phyloP scores from a whole-genome alignment of 345 rosid species.

The Moricandia arvensis region DNA sequence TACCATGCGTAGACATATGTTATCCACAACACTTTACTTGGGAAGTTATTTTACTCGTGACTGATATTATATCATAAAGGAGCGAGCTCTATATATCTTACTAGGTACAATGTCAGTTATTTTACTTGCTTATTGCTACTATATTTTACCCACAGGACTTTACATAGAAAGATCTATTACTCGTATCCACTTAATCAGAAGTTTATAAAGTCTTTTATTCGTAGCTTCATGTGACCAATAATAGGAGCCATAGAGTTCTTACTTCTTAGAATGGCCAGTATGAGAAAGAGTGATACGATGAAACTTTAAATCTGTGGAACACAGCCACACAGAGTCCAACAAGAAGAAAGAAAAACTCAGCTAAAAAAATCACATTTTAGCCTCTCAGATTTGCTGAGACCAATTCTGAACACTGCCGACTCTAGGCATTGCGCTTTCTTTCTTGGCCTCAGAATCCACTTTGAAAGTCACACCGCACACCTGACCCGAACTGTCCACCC shows the following conservation, averaged over 20 bases:
- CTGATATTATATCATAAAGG: not conserved
- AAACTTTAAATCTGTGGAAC: conserved; percentile 19
- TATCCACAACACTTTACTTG: not conserved
- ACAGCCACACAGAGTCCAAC: conserved; percentile 18
- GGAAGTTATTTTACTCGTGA: not conserved
- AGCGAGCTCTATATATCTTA: too few species aligned
- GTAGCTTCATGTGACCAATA: conserved; percentile 12
- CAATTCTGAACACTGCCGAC: conserved; percentile 92
- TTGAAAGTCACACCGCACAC: conserved; percentile 74
- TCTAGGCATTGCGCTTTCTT: conserved; percentile 73
- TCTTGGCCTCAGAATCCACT: conserved; percentile 76
- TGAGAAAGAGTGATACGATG: not conserved
- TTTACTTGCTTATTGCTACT: too few species aligned
- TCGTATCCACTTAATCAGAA: not conserved
- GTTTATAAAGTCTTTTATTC: conserved; percentile 12
- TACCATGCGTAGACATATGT: not conserved
- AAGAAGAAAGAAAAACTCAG: not conserved
- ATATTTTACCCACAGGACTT: too few species aligned
- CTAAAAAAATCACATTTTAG: not conserved
- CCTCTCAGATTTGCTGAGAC: conserved; percentile 62
- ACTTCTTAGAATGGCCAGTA: conserved; percentile 1
- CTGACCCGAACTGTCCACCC: conserved; percentile 90
- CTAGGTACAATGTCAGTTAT: too few species aligned
- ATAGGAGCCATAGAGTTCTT: not conserved
- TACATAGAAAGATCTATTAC: too few species aligned